phyloP scores from a whole-genome alignment of 1,284 basidiomycete genomes.

The Quambalaria eucalypti region DNA sequence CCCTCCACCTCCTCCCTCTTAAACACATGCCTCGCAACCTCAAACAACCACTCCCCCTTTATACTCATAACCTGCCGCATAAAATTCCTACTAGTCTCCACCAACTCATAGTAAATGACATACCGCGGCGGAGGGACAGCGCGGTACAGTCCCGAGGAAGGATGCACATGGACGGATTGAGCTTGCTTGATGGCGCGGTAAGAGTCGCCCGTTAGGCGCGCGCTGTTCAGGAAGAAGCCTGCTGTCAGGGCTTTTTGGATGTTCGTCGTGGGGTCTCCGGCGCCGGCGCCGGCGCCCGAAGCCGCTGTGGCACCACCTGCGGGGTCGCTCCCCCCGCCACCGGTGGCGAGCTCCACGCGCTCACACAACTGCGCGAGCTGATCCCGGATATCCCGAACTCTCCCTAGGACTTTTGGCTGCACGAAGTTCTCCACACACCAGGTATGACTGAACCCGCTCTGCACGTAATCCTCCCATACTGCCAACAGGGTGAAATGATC shows the following conservation, averaged over 20 bases:
- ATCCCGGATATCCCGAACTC: slow-evolving; percentile 88
- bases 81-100: slow-evolving; percentile 55
- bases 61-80: slow-evolving; percentile 92
- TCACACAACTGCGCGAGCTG: slow-evolving; percentile 91
- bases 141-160: slow-evolving; percentile 88
- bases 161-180: slow-evolving; percentile 83
- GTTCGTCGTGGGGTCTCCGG: slow-evolving; percentile 71
- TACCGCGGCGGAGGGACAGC: slow-evolving; percentile 81
- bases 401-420: slow-evolving; percentile 81
- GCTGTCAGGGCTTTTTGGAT: slow-evolving; percentile 89
- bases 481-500: slow-evolving; percentile 96
- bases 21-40: slow-evolving; percentile 50
- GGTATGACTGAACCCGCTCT: slow-evolving; percentile 70
- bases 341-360: slow-evolving; percentile 77
- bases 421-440: slow-evolving; percentile 66
- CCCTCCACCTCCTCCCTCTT: slow-evolving; percentile 6
- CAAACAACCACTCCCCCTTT: slow-evolving; percentile 82
- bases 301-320: no score
- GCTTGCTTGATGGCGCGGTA: slow-evolving; percentile 89
- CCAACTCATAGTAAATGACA: slow-evolving; percentile 84
- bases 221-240: slow-evolving; percentile 91
- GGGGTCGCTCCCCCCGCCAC: no score
- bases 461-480: slow-evolving; percentile 97
- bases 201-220: slow-evolving; percentile 34
- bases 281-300: no score